Base-by-base conservation (phyloP, 805 yeast species). In the Teunomyces tritomae region DNA sequence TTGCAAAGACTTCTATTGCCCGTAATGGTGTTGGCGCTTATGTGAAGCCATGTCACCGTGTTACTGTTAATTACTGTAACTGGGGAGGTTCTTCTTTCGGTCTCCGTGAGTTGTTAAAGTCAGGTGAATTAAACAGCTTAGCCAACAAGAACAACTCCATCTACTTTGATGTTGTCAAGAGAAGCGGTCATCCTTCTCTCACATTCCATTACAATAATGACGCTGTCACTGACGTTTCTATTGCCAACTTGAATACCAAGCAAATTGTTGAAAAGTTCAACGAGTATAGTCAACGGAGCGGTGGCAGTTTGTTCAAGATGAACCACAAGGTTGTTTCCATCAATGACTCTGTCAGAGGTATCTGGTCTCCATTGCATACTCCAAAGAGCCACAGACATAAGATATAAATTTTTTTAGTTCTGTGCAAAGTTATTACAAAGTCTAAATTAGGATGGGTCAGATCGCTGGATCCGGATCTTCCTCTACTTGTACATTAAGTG, bases 61-160 rank as follows among this genome's bases (percentile, higher is more conserved):
- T 94, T 45, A 77, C 85, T 1, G 65, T 94, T 40, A 85, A 87
- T 51, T 94, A 84, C 70, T 90, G 97, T 72, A 90, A 94, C 75
- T 86, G 95, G 85, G 98, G 97, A 37, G 98, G 97, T 17, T 86
- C 96, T 2, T 91, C 98, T 1, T 76, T 76, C 45, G 97, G 97
- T 3, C 79, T 90, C 71, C 75, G 90, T 62, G 83, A 85, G 47
- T 82, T 86, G 50, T 69, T 94, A 46, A 57, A 57, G 36, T 71
- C 76, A 37, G 75, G 75, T 64, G 45, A 75, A 79, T 57, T 74
- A 80, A 70, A 78, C 45, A 52, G 70, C 7, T 68, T 88, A 49
- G 94, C 97, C 3, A 54, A 63, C 16, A 57, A 70, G 41, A 76
- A 88, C 61, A 84, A 88, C 35, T 77, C 79, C 51, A 80, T 90